Evolutionary conservation across 2,329 filamentous ascomycete genomes (phyloP), one percentile per base, ranked within the genome.

Genomic region (Bipolaris gigantea): DNA sequence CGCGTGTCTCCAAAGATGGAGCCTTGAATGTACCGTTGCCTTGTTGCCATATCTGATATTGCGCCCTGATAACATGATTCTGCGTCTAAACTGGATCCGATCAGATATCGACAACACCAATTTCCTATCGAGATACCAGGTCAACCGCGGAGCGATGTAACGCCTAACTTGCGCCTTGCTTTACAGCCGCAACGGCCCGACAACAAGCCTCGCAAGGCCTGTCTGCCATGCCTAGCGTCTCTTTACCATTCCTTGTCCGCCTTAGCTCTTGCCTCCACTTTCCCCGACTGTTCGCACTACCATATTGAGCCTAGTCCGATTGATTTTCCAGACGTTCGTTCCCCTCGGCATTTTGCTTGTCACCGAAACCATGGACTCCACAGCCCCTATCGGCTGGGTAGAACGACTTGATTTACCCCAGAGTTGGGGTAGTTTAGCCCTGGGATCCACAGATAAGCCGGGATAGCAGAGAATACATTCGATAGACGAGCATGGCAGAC

Each of bases 211-310:
- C 36, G 33, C 56, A 58, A 61, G 50, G 43, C 47, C 25, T 42
- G 44, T 39, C 15, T 30, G 16, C 25, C 21, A 33, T 39, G 32
- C n/a, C 50, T 62, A 61, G 56, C 27, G 58, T 30, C 50, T 21
- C 39, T 40, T 57, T 62, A 42, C 55, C 48, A 57, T 53, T 8
- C 60, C 55, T 50, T 50, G 47, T 25, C 19, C 8, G 52, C 23
- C 19, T 49, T 63, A 60, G 60, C 44, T 35, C 13, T 13, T 21
- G 19, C 16, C 34, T 43, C 51, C 55, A 55, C 51, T 45, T 57
- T 57, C 51, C 59, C 50, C 47, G 47, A 64, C 62, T 64, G 56
- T 62, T 64, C 60, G 48, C 38, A 60, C 56, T 64, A 30, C 62
- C 59, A 23, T 23, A 38, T 48, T 51, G 2, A 39, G 55, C 19